Conservation (phyloP, 208 protist genomes). For the Leishmania amazonensis region DNA sequence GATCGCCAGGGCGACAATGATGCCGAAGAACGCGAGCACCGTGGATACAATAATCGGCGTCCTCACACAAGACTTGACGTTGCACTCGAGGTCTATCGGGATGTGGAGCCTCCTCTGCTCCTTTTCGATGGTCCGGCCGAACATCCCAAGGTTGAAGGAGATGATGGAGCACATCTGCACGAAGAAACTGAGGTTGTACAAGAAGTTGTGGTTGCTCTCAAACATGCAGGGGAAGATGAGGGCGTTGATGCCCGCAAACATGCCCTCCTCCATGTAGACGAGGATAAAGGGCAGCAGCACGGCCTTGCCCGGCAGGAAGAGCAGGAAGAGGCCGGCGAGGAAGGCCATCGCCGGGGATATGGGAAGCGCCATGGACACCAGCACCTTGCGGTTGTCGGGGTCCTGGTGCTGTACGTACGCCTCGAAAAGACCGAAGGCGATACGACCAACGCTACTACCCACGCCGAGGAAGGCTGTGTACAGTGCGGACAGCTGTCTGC, state of each 20-base stretch:
- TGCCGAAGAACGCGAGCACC: constrained; percentile 35
- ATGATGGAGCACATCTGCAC: constrained; percentile 54
- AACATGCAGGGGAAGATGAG: constrained; percentile 66
- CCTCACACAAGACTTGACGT: constrained; percentile 39
- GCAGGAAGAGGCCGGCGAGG: constrained; percentile 48
- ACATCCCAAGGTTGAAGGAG: constrained; percentile 68
- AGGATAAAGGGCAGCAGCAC: constrained; percentile 65
- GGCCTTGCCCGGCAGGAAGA: constrained; percentile 47
- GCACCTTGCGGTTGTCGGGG: constrained; percentile 40
- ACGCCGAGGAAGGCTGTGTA: constrained; percentile 78
- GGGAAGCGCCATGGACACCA: constrained; percentile 58
- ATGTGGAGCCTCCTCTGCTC: constrained; percentile 34
- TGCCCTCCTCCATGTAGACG: constrained; percentile 68
- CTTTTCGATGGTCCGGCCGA: constrained; percentile 50
- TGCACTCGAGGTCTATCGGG: constrained; percentile 42
- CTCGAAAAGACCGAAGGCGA: constrained; percentile 66
- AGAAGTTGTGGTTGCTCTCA: constrained; percentile 47
- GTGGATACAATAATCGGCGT: constrained; percentile 55
- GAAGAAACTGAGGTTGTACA: constrained; percentile 69
- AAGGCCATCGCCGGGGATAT: constrained; percentile 48
- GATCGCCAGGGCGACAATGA: constrained; percentile 37
- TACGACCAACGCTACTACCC: constrained; percentile 57
- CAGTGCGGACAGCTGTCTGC: constrained; percentile 34
- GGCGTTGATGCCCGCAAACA: constrained; percentile 56
- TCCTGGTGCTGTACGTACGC: constrained; percentile 65